Percentiles rank a stretch among this genome's conserved stretches.
phyloP scores from a whole-genome alignment of 78 protist genomes.

The Protostelium mycophagum region DNA sequence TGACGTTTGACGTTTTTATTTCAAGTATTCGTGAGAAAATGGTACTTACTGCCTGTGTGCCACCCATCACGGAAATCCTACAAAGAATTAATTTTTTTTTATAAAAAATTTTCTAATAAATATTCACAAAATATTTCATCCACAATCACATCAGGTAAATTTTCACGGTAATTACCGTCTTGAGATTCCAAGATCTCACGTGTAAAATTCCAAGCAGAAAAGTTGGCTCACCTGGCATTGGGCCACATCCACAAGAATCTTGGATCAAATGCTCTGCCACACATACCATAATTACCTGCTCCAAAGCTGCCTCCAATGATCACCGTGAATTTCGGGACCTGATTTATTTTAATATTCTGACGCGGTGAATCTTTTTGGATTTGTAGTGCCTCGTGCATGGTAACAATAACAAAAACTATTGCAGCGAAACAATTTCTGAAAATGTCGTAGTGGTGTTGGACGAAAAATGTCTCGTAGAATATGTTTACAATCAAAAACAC shows the following conservation, averaged over 20 bases:
- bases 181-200: no score
- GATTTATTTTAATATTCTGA: neutral
- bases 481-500: no score
- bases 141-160: no score
- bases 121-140: no score
- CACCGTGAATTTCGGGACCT: slow-evolving; percentile 95
- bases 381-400: no score
- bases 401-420: no score
- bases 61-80: slow-evolving; percentile 95
- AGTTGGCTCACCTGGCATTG: slow-evolving; percentile 50
- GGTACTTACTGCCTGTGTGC: slow-evolving; percentile 88
- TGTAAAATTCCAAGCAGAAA: neutral
- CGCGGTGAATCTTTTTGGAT: no score
- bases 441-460: no score
- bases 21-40: slow-evolving; percentile 65
- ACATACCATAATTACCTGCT: slow-evolving; percentile 98
- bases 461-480: no score
- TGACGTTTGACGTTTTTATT: neutral
- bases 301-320: slow-evolving; percentile 95
- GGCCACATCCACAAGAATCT: slow-evolving; percentile 97
- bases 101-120: neutral
- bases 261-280: slow-evolving; percentile 90
- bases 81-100: no score
- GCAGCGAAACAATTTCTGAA: no score
- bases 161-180: no score